Conservation (phyloP, 495 filamentous ascomycete species). For the Aspergillus asperescens region DNA sequence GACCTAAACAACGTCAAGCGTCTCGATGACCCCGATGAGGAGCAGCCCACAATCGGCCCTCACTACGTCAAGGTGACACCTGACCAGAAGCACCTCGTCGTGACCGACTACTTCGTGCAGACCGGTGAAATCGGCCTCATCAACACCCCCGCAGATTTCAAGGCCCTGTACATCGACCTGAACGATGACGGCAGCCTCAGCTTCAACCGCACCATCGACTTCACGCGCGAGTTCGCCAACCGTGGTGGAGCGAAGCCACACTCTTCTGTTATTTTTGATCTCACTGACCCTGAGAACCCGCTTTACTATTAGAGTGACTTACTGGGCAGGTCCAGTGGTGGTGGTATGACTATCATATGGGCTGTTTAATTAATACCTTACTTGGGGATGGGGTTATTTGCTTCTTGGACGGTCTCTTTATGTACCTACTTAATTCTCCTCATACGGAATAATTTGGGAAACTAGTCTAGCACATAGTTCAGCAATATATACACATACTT, state of each 20-base stretch:
- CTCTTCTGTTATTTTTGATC: slow-evolving; percentile 54
- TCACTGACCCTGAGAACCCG: slow-evolving; percentile 47
- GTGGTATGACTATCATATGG: background rate
- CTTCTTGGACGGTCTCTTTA: background rate
- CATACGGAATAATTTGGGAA: background rate
- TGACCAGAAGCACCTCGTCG: slow-evolving; percentile 57
- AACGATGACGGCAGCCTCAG: slow-evolving; percentile 46
- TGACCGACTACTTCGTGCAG: slow-evolving; percentile 63
- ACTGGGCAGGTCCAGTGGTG: background rate
- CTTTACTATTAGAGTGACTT: slow-evolving; percentile 29
- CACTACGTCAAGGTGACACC: slow-evolving; percentile 63
- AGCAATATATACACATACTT: too few relatives aligned
- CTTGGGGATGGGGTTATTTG: background rate
- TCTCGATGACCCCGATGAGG: slow-evolving; percentile 54
- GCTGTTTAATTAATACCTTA: too few relatives aligned
- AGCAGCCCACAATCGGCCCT: slow-evolving; percentile 55
- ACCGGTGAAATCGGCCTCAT: slow-evolving; percentile 56
- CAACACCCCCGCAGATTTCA: slow-evolving; percentile 59
- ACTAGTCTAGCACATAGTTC: background rate
- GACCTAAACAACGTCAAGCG: slow-evolving; percentile 55
- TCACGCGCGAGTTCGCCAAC: slow-evolving; percentile 45
- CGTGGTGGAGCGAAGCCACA: slow-evolving; percentile 57
- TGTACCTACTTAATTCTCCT: background rate
- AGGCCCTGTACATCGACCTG: slow-evolving; percentile 58
- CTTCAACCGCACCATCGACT: slow-evolving; percentile 58